Evolutionary conservation across 768 basidiomycete species (phyloP).

Genomic region (Boletus sp.): DNA sequence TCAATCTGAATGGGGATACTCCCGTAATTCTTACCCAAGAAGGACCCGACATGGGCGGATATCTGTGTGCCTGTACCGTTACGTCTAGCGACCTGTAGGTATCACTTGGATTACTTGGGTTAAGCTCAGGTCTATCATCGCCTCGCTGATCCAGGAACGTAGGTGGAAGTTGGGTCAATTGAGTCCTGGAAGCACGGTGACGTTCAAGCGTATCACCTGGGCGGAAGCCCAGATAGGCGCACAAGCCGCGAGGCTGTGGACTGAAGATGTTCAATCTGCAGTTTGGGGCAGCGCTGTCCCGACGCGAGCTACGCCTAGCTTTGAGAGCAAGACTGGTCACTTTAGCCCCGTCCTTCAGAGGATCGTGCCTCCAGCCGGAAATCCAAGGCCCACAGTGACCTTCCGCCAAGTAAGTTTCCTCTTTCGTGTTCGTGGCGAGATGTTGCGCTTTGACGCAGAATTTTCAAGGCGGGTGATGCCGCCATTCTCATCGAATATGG

Average conservation of each 20-base stretch:
- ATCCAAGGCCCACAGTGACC: conserved; percentile 36
- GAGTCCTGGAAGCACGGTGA: conserved; percentile 52
- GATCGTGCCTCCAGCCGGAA: background rate
- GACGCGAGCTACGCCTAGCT: background rate
- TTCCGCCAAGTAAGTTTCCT: conserved; percentile 51
- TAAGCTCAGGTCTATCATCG: background rate
- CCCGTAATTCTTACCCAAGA: conserved; percentile 64
- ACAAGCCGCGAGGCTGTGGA: conserved; percentile 30
- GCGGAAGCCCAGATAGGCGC: conserved; percentile 33
- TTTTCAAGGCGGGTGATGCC: conserved; percentile 56
- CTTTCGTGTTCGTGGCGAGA: background rate
- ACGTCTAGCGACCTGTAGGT: conserved; percentile 50
- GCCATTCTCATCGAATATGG: conserved; percentile 67
- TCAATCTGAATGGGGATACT: conserved; percentile 70
- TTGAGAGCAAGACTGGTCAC: background rate
- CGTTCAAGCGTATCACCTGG: conserved; percentile 52
- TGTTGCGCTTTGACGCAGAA: background rate
- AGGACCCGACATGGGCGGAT: conserved; percentile 64
- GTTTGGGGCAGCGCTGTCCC: background rate
- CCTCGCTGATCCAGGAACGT: background rate
- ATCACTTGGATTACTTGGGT: background rate
- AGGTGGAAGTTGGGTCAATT: conserved; percentile 74
- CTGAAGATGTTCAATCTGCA: conserved; percentile 22
- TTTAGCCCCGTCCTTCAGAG: conserved; percentile 14
- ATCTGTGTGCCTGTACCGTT: conserved; percentile 55